Conservation (phyloP, 75 land plant genomes). For the Sequoiadendron giganteum region DNA sequence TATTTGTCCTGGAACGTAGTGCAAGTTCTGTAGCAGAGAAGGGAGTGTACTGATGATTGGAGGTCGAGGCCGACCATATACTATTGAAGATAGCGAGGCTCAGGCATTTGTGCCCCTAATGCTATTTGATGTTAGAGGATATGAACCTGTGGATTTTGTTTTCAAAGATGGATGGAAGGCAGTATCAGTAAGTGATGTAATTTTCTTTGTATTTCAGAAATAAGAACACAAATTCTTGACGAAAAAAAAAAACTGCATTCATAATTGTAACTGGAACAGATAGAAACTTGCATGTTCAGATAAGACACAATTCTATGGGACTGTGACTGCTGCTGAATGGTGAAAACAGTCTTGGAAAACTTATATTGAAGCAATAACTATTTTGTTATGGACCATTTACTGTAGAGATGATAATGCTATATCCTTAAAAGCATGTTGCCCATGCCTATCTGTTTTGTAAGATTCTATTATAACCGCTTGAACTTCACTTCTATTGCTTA, state of each 20-base stretch:
- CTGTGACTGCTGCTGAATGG: neutral
- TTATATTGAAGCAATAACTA: neutral
- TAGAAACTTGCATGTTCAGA: neutral
- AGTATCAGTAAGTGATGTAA: slow-evolving; percentile 61
- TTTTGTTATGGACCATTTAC: neutral
- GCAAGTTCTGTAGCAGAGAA: slow-evolving; percentile 88
- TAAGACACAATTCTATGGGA: neutral
- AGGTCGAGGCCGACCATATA: slow-evolving; percentile 77
- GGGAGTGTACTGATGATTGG: slow-evolving; percentile 76
- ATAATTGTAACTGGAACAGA: neutral
- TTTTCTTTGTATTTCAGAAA: neutral
- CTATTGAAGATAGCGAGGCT: slow-evolving; percentile 50
- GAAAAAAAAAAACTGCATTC: neutral
- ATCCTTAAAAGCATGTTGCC: neutral
- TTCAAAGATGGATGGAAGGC: slow-evolving; percentile 79
- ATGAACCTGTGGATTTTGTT: slow-evolving; percentile 68
- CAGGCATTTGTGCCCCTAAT: slow-evolving; percentile 51
- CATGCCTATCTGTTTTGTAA: neutral
- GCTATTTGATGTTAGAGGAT: slow-evolving; percentile 87
- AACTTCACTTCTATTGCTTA: neutral
- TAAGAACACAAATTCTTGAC: neutral
- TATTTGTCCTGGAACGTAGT: slow-evolving; percentile 40
- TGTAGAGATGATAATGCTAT: neutral
- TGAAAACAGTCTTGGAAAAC: neutral
- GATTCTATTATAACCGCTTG: neutral